Conservation (phyloP, 1,284 basidiomycete species). For the Filobasidium uniguttulatum region DNA sequence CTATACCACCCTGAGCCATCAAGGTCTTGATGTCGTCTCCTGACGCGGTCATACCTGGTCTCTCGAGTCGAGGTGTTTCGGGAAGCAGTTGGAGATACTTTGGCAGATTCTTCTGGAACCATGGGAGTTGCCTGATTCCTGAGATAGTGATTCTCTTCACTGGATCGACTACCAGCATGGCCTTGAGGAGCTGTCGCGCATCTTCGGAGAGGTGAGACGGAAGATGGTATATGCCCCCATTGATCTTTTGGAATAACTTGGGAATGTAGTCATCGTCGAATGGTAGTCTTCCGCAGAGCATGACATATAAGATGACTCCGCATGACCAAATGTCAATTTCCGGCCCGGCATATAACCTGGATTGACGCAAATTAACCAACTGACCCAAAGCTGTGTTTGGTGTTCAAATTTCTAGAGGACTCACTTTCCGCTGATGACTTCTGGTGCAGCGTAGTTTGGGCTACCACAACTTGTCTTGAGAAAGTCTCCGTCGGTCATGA, state of each 20-base stretch:
- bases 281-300: slow-evolving; percentile 79
- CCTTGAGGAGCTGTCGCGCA: slow-evolving; percentile 59
- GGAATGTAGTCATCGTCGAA: slow-evolving; percentile 94
- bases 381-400: neutral
- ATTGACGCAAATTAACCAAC: neutral
- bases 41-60: slow-evolving; percentile 24
- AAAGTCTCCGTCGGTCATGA: slow-evolving; percentile 89
- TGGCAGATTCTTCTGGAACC: slow-evolving; percentile 72
- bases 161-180: slow-evolving; percentile 83
- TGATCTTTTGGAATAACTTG: slow-evolving; percentile 79
- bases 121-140: slow-evolving; percentile 76
- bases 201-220: slow-evolving; percentile 64
- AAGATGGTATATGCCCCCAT: slow-evolving; percentile 70
- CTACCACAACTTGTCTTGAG: slow-evolving; percentile 88
- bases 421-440: slow-evolving; percentile 75
- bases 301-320: slow-evolving; percentile 88
- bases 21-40: slow-evolving; percentile 33
- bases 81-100: slow-evolving; percentile 75
- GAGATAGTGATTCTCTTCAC: slow-evolving; percentile 81
- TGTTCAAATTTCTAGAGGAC: slow-evolving; percentile 12
- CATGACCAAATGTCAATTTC: slow-evolving; percentile 98
- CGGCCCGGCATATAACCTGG: slow-evolving; percentile 70
- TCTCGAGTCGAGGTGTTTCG: slow-evolving; percentile 48
- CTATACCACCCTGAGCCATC: neutral
- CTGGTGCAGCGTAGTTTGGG: slow-evolving; percentile 91